Conservation (phyloP, 176 grass and related monocot species). For the Oryza officinalis region DNA sequence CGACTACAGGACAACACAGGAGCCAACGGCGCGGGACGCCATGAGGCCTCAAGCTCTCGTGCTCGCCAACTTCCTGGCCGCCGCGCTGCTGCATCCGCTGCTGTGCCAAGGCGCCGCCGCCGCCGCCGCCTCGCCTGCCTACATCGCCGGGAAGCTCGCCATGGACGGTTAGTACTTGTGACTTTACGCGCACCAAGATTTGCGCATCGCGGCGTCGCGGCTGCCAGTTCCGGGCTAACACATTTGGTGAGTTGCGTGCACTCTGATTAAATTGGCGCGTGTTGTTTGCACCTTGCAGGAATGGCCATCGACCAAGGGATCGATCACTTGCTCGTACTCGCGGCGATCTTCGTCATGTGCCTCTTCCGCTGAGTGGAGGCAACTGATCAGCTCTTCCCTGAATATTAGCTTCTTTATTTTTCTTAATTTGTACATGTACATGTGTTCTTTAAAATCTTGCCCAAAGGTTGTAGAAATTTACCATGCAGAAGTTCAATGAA, state of each 20-base stretch:
- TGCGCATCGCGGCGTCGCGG: background rate
- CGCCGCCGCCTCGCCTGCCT: background rate
- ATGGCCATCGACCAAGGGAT: slow-evolving; percentile 7
- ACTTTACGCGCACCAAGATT: background rate
- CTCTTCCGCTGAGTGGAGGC: background rate
- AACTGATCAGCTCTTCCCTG: background rate
- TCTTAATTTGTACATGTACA: background rate
- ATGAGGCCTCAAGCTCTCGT: slow-evolving; percentile 23
- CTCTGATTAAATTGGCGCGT: background rate
- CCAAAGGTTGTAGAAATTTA: background rate
- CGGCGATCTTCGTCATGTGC: slow-evolving; percentile 21
- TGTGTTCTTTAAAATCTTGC: background rate
- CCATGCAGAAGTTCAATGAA: background rate
- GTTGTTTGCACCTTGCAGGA: slow-evolving; percentile 9
- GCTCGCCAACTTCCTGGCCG: slow-evolving; percentile 12
- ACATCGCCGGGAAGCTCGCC: slow-evolving; percentile 1
- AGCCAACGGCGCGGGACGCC: background rate
- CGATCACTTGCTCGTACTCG: slow-evolving; percentile 29
- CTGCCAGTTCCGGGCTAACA: background rate
- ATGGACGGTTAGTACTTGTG: slow-evolving; percentile 13
- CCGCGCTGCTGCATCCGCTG: slow-evolving; percentile 27
- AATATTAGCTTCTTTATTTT: background rate
- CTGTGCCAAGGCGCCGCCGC: slow-evolving; percentile 1
- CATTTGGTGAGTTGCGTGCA: background rate
- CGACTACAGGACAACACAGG: background rate